Base-by-base conservation (phyloP, 2,329 filamentous ascomycete genomes). In the Fusarium torreyae region DNA sequence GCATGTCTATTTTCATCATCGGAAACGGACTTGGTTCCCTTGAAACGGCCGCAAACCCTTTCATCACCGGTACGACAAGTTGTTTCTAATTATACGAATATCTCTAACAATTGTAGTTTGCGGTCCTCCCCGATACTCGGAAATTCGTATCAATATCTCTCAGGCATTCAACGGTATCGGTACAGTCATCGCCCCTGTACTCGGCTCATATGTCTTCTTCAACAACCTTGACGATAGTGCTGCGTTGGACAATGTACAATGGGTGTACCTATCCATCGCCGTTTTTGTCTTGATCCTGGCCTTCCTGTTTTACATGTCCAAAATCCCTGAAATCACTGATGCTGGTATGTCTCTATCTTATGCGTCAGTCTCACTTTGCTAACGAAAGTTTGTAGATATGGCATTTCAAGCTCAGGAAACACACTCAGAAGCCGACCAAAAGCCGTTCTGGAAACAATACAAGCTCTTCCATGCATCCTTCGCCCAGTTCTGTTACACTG, bases 81-180 rank as follows among this genome's bases (percentile, higher is more conserved):
- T 8, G 1, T 26, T 0, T 6, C 3, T 5, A 5, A 24, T 13
- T 7, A 3, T 6, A n/a, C 1, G 4, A 15, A 17, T 6, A 6
- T 40, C 22, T 24, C 56, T 66, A 6, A 57, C 20, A 2, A 11
- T 3, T 8, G 10, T 17, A 78, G 74, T 85, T 22, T 85, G 83
- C 68, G 83, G 83, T 48, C 92, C 92, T 5, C 90, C 92, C 9
- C 86, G 87, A 68, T 93, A 90, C 77, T 88, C 91, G 7, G 91
- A 93, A 74, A 80, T 94, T 66, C 88, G 92, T 69, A 89, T 94
- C 81, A 92, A 94, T 79, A 81, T 94, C 53, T 90, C 91, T 1
- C 92, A 94, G 77, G 90, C 91, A 55, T 91, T 94, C 80, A 92
- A 94, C 74, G 92, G 90, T 55, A 88, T 94, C 48, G 92, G 91